Evolutionary conservation across 495 filamentous ascomycete species (phyloP).

Genomic region (Evansstolkia leycettana): DNA sequence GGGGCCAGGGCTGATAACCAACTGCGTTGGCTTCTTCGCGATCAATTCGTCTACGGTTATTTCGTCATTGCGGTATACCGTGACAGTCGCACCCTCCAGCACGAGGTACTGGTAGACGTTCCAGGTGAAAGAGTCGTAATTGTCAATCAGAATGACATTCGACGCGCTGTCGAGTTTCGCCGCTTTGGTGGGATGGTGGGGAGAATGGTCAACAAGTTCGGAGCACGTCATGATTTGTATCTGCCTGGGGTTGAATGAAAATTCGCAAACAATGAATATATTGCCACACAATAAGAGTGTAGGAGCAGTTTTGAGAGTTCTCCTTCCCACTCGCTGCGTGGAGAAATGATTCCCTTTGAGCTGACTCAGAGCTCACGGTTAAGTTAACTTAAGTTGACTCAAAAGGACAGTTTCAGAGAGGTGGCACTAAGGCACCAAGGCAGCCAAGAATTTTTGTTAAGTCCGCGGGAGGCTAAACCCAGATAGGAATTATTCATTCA

Average conservation of each 20-base stretch:
- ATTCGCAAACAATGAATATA: no score
- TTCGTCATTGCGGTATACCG: constrained; percentile 85
- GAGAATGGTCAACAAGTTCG: constrained; percentile 72
- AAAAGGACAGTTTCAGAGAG: background rate
- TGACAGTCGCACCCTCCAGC: constrained; percentile 81
- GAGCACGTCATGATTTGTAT: constrained; percentile 25
- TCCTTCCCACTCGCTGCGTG: background rate
- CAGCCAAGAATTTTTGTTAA: constrained; percentile 9
- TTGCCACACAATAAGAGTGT: background rate
- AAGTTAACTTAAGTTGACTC: background rate
- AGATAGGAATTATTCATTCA: constrained; percentile 22
- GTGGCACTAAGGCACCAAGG: background rate
- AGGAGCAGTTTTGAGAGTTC: no score
- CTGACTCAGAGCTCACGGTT: background rate
- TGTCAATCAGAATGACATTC: constrained; percentile 93
- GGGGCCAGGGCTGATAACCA: constrained; percentile 90
- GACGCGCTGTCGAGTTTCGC: constrained; percentile 59
- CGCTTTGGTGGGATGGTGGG: constrained; percentile 61
- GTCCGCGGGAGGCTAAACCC: constrained; percentile 28
- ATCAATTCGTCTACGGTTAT: constrained; percentile 75
- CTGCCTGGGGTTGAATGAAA: no score
- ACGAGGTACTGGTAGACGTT: constrained; percentile 98
- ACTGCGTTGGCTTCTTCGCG: constrained; percentile 71
- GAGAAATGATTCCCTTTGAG: background rate
- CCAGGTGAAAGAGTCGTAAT: constrained; percentile 99